Conservation (phyloP, 257 asterid species). For the Nicotiana tabacum region DNA sequence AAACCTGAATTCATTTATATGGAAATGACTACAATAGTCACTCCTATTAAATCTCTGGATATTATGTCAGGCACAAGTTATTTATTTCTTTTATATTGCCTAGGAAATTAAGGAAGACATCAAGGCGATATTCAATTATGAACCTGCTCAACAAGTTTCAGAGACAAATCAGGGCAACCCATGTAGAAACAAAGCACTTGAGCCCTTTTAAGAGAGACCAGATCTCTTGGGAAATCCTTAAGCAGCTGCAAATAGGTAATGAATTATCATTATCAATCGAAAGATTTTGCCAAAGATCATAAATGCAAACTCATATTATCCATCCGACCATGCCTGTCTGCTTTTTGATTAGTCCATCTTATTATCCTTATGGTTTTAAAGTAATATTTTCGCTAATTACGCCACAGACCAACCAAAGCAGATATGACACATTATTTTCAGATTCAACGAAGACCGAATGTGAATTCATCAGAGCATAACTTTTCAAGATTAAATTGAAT, state of each 20-base stretch:
- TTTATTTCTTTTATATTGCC: not conserved
- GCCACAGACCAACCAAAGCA: not conserved
- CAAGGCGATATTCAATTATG: not conserved
- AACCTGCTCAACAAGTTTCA: slow-evolving; percentile 79
- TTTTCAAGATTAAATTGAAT: not conserved
- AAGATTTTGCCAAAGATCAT: not conserved
- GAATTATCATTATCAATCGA: slow-evolving; percentile 8
- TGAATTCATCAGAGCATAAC: not conserved
- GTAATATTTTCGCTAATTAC: not conserved
- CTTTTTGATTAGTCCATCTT: not conserved
- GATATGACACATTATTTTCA: not conserved
- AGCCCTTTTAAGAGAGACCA: slow-evolving; percentile 70
- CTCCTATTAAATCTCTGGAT: not conserved
- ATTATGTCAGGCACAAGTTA: not conserved
- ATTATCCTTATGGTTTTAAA: not conserved
- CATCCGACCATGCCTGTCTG: not conserved
- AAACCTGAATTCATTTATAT: not conserved
- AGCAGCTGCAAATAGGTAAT: slow-evolving; percentile 43
- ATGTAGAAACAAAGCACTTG: slow-evolving; percentile 87
- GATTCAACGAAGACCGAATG: not conserved
- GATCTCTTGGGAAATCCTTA: slow-evolving; percentile 78
- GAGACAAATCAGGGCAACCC: slow-evolving; percentile 73
- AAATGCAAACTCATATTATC: not conserved
- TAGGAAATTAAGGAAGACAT: not conserved
- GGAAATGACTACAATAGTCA: not conserved